phyloP scores from a whole-genome alignment of 148 eudicot genomes.

The Chenopodium album region DNA sequence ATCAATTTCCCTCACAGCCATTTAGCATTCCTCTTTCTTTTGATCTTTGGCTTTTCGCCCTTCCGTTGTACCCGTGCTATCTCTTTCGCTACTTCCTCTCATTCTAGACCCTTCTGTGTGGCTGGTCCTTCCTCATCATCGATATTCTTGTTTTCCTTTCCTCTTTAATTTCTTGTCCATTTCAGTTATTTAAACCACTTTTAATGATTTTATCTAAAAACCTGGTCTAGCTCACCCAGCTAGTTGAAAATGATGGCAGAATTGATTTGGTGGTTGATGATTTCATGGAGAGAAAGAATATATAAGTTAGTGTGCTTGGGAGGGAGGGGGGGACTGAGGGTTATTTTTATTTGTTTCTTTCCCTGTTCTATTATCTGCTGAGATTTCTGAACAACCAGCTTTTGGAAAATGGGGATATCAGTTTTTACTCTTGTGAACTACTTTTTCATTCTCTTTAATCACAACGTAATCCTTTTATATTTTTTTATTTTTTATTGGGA shows the following conservation, averaged over 20 bases:
- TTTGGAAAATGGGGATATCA: background rate
- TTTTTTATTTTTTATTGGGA: too few species aligned
- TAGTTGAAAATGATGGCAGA: background rate
- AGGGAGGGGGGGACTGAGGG: background rate
- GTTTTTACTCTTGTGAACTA: background rate
- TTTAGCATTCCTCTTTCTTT: background rate
- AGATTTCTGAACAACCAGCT: background rate
- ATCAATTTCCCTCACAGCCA: background rate
- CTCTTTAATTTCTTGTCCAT: background rate
- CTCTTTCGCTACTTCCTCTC: background rate
- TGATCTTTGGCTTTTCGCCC: background rate
- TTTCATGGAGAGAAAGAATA: too few species aligned
- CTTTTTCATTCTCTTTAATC: too few species aligned
- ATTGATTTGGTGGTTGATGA: too few species aligned
- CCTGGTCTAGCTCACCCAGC: background rate
- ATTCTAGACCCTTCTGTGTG: background rate
- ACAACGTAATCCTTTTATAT: too few species aligned
- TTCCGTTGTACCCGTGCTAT: background rate
- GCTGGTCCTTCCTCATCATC: background rate
- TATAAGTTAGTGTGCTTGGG: background rate
- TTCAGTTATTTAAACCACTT: background rate
- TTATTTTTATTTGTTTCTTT: background rate
- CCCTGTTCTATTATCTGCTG: background rate
- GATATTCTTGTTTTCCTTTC: background rate
- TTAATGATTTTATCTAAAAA: background rate